Evolutionary conservation across 108 stramenopile genomes (phyloP), one percentile per base, ranked within the genome.

Genomic region (Nitzschia sp.): DNA sequence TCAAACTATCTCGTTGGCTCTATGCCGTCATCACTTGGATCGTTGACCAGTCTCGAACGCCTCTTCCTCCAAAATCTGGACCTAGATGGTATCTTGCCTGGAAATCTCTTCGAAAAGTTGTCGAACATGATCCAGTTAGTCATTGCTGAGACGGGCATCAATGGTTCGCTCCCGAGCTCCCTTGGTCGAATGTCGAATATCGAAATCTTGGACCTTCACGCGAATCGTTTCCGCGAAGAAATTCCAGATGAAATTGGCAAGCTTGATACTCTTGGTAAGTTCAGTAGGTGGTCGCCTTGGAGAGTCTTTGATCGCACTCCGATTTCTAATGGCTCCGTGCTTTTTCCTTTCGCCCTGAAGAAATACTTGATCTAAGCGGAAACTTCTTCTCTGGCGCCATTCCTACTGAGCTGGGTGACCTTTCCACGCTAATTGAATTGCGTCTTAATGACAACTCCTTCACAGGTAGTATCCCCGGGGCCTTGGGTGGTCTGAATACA

Each of bases 131-230:
- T 73, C 30, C 84, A 73, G 18, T 72, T 86, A 64, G 70, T 47
- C 17, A 74, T 88, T 63, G 81, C 81, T 21, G 47, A 72, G 48
- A 88, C 86, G 34, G 28, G 69, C 35, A 15, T 91, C 13, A 64
- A 77, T 11, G 91, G 88, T 0, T 64, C 77, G 1, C 81, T 93
- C 56, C 86, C 86, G 13, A 72, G 76, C 1, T 82, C 79, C 21
- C 51, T 93, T 63, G 87, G 87, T 0, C 53, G 64, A 35, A 64
- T 86, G 24, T 38, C 56, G 6, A 84, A 81, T 28, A 66, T 91
- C 1, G 61, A 68, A 24, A 49, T 45, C n/a, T 29, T 82, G 46
- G 35, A 66, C 2, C 32, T 82, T 48, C 54, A 58, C 36, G 28
- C 46, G 21, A 73, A 65, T 35, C 47, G 47, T 49, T 25, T 81